phyloP scores from a whole-genome alignment of 2,329 filamentous ascomycete genomes.

The Madurella mycetomatis region DNA sequence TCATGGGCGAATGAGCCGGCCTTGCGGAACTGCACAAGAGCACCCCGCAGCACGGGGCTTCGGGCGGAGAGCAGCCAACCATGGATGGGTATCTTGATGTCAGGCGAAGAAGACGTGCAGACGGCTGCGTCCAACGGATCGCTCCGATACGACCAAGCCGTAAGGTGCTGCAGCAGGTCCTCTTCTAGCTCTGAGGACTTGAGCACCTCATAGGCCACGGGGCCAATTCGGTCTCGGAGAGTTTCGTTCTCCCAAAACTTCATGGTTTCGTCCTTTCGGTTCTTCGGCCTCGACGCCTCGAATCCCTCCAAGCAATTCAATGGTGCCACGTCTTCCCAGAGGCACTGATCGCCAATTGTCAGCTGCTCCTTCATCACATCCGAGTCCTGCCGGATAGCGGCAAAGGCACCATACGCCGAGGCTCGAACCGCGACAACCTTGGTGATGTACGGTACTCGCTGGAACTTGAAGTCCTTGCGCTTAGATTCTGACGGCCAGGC shows the following conservation, averaged over 20 bases:
- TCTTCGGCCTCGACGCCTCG: conserved; percentile 37
- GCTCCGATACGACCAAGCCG: conserved; percentile 35
- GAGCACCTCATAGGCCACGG: conserved; percentile 50
- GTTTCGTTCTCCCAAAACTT: conserved; percentile 39
- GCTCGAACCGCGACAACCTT: conserved; percentile 79
- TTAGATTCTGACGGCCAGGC: conserved; percentile 51
- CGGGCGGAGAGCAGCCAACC: conserved; percentile 73
- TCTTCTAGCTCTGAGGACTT: conserved; percentile 62
- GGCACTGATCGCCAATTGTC: conserved; percentile 56
- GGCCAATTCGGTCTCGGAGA: conserved; percentile 51
- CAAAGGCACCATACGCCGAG: conserved; percentile 85
- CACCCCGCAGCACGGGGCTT: conserved; percentile 63
- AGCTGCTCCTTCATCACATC: conserved; percentile 73
- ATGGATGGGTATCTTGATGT: conserved; percentile 73
- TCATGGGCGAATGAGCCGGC: conserved; percentile 55
- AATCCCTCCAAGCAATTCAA: conserved; percentile 66
- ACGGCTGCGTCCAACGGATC: conserved; percentile 43
- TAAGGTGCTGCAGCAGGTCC: conserved; percentile 53
- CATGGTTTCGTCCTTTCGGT: conserved; percentile 37
- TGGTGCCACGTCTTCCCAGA: conserved; percentile 70
- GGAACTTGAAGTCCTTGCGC: conserved; percentile 91
- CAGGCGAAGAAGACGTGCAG: conserved; percentile 57
- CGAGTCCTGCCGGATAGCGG: conserved; percentile 78
- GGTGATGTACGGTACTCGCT: conserved; percentile 82
- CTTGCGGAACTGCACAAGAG: conserved; percentile 54